Evolutionary conservation across 768 basidiomycete genomes (phyloP), one percentile per base, ranked within the genome.

Genomic region (Podaxis pistillaris): DNA sequence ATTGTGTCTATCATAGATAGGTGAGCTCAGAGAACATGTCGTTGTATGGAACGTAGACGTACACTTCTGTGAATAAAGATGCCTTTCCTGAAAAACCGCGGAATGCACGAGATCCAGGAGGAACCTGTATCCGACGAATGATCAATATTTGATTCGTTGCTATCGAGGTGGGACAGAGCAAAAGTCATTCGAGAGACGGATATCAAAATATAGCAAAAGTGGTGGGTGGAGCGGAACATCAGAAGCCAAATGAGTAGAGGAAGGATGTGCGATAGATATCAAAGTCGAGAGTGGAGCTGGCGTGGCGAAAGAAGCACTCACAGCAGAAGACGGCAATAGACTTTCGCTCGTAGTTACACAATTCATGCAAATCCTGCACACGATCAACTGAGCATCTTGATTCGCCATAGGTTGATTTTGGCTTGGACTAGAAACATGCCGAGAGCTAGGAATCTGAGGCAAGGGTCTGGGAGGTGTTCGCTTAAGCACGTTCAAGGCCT

Each of bases 1-100:
- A 70, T 86, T 83, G 60, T 81, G 80, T 54, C 85, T 86, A 69
- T 13, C 19, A 44, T 30, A 47, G n/a, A 28, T 26, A 15, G 44
- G 17, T 55, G 36, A 36, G n/a, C 19, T 28, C 57, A 53, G 37
- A 44, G 33, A 47, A 64, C 47, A 58, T 60, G 50, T 38, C 24
- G 12, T 6, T n/a, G 38, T 9, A 33, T 33, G 33, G 33, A 33
- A n/a, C 3, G 33, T 8, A 6, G 19, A 75, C 81, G 56, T 68
- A 86, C 85, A 77, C 79, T 69, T 84, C 79, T 12, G 77, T 83
- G 70, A 86, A 85, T 8, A 88, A 73, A 1, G 81, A 83, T 4
- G 85, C 86, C 71, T 83, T 85, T 51, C 86, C 86, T 13, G 78
- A 77, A 68, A 83, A 84, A 4, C 86, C 86, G 56, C 76, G 76